Evolutionary conservation across 208 protist genomes (phyloP), one percentile per base, ranked within the genome.

Genomic region (Phytomonas serpens): DNA sequence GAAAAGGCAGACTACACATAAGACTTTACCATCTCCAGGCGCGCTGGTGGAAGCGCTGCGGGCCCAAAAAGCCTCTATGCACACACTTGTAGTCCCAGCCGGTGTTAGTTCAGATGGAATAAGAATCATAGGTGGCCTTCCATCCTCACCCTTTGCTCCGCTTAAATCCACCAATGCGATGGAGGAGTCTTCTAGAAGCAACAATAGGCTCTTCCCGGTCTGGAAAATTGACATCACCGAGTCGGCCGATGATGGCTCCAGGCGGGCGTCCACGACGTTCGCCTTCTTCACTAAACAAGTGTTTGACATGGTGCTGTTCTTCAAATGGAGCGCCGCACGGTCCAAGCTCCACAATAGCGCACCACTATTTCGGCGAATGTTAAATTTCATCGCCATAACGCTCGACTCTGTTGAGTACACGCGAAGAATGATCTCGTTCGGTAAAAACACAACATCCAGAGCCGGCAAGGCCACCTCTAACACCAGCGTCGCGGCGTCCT

Each of bases 121-220:
- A 64, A 79, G 82, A 37, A 93, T 62, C 73, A 90, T 89, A 61
- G 74, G 63, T 6, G 85, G 86, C 32, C 72, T 70, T 14, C 78
- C 76, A 34, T 79, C 73, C 32, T 84, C 79, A 61, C 75, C 69
- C 75, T 81, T 82, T 51, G 32, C 61, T 38, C 85, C 81, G 66
- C 78, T 83, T n/a, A 94, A 71, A 63, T 88, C 82, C 1, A 94
- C 82, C 31, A 94, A 64, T 38, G 81, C 78, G 14, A 94, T 79
- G 0, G 85, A 88, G 33, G 73, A 78, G 70, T 94, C 82, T 38
- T 86, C 81, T n/a, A 94, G 75, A 62, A 92, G 78, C 36, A 91
- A 68, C 61, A 93, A 38, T 61, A 94, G 68, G 65, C 85, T 84
- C 75, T 85, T 87, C 71, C 89, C 89, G 52, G 86, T 80, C 66